These are phyloP conservation scores for Glonium stellatum DNA, from an alignment of 495 filamentous ascomycete species.

Conservation along the genomic window DNA sequence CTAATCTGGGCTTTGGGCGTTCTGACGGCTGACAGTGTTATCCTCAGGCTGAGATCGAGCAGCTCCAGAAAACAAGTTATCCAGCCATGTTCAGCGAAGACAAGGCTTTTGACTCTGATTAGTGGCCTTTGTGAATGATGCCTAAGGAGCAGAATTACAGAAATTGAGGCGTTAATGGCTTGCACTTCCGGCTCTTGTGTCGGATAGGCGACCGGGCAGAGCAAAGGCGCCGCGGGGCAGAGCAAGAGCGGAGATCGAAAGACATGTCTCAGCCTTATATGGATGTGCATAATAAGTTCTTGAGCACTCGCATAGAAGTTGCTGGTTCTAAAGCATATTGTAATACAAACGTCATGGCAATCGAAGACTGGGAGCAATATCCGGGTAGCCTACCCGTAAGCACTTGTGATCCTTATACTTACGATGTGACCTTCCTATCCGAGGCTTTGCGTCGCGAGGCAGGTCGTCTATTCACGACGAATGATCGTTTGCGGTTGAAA, in stretches of 20 bases:
- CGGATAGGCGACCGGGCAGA: too few relatives aligned
- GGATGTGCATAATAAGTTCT: too few relatives aligned
- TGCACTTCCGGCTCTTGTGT: too few relatives aligned
- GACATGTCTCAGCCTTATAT: too few relatives aligned
- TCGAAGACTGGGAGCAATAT: too few relatives aligned
- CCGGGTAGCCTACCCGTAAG: background rate
- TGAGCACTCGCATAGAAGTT: too few relatives aligned
- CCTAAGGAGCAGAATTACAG: too few relatives aligned
- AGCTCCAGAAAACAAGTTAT: background rate
- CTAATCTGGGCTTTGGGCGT: background rate
- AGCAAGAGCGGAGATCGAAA: too few relatives aligned
- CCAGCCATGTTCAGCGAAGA: background rate
- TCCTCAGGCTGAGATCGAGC: background rate
- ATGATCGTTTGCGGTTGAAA: conserved; percentile 11
- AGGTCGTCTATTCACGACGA: conserved; percentile 4
- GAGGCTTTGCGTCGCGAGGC: background rate
- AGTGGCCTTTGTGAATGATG: background rate
- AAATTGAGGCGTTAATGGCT: background rate
- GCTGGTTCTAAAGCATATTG: too few relatives aligned
- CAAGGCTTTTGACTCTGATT: background rate
- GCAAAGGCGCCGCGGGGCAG: too few relatives aligned
- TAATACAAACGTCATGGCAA: too few relatives aligned
- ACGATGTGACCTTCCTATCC: background rate
- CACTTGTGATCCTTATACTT: conserved; percentile 5
- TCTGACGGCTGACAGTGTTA: background rate